These are phyloP conservation scores for Fragaria ananassa DNA, from an alignment of 306 rosid species.

Conservation along the genomic window DNA sequence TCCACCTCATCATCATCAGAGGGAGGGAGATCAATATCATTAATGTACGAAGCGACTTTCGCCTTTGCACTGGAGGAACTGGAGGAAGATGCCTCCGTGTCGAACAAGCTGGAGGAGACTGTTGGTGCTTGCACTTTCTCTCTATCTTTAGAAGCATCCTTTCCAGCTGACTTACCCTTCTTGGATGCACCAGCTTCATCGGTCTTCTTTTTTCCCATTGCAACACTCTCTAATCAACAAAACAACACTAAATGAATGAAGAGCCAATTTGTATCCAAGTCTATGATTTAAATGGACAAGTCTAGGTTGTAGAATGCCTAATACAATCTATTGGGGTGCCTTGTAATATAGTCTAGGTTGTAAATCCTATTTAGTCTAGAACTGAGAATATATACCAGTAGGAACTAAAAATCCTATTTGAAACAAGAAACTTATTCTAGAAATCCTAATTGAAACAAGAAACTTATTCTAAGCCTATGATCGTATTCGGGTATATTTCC, in stretches of 20 bases:
- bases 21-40: neutral
- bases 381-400: no score
- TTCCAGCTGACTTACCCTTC: neutral
- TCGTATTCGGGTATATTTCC: no score
- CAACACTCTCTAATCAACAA: neutral
- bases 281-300: neutral
- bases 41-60: neutral
- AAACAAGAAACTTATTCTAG: no score
- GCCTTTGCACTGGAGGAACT: neutral
- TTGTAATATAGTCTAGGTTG: no score
- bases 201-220: neutral
- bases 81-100: neutral
- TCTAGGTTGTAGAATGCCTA: no score
- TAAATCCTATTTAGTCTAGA: no score
- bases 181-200: neutral
- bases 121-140: neutral
- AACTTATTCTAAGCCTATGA: no score
- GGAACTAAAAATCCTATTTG: no score
- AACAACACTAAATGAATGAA: neutral
- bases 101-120: neutral
- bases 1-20: neutral
- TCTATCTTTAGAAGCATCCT: neutral
- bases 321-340: no score
- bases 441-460: no score
- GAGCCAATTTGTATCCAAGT: no score